phyloP scores from a whole-genome alignment of 208 protist genomes.

The Crithidia mellificae region DNA sequence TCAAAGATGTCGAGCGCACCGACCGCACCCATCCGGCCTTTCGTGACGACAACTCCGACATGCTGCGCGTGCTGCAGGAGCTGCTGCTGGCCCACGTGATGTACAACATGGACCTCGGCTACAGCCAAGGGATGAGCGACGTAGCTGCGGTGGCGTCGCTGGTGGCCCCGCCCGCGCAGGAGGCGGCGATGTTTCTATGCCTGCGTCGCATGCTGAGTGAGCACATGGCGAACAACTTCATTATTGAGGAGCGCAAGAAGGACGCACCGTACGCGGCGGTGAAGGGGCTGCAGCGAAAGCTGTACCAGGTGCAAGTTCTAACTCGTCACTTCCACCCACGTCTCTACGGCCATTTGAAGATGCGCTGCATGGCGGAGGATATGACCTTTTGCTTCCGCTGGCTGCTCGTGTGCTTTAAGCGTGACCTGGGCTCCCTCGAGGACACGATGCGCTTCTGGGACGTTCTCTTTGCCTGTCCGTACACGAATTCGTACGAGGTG shows the following conservation, averaged over 20 bases:
- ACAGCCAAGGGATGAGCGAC: slow-evolving; percentile 92
- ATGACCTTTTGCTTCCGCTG: slow-evolving; percentile 91
- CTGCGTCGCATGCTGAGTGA: slow-evolving; percentile 47
- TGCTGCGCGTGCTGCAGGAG: slow-evolving; percentile 58
- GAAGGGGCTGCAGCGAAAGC: slow-evolving; percentile 49
- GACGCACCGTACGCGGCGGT: slow-evolving; percentile 23
- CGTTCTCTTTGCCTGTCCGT: slow-evolving; percentile 70
- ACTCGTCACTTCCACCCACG: slow-evolving; percentile 56
- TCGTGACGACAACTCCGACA: slow-evolving; percentile 43
- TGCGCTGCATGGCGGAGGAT: slow-evolving; percentile 51
- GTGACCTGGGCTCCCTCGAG: slow-evolving; percentile 63
- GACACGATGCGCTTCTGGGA: slow-evolving; percentile 88
- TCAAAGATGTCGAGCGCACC: slow-evolving; percentile 90
- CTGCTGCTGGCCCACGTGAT: slow-evolving; percentile 85
- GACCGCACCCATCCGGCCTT: slow-evolving; percentile 65
- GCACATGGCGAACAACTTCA: slow-evolving; percentile 55
- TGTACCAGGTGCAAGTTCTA: slow-evolving; percentile 50
- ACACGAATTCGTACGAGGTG: slow-evolving; percentile 69
- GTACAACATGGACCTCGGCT: slow-evolving; percentile 92
- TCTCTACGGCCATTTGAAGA: slow-evolving; percentile 62
- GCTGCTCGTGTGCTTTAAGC: slow-evolving; percentile 85
- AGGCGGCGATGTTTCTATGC: slow-evolving; percentile 34
- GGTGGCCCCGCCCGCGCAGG: slow-evolving; percentile 30
- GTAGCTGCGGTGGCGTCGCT: slow-evolving; percentile 63
- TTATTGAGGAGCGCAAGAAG: slow-evolving; percentile 44